phyloP scores from a whole-genome alignment of 306 rosid genomes.

The Castanospermum australe region DNA sequence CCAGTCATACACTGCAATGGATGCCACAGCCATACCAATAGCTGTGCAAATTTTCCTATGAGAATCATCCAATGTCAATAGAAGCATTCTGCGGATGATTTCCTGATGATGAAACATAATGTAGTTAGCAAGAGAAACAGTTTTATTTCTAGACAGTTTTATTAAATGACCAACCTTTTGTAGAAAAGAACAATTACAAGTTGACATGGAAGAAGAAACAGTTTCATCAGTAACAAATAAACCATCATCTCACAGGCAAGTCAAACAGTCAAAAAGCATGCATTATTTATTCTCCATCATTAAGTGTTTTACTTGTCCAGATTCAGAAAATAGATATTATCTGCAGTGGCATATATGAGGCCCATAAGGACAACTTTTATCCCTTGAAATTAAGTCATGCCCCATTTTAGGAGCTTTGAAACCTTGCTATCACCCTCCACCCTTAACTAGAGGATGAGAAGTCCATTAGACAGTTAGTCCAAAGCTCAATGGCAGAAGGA shows the following conservation, averaged over 20 bases:
- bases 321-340: conserved; percentile 1
- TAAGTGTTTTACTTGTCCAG: not conserved
- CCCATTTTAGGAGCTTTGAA: not conserved
- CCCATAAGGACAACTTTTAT: not conserved
- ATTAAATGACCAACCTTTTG: not conserved
- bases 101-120: conserved; percentile 49
- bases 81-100: conserved; percentile 63
- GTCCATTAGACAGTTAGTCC: not conserved
- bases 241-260: conserved; percentile 13
- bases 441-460: conserved; percentile 1
- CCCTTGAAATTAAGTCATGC: not conserved
- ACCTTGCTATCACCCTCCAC: not conserved
- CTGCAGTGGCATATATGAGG: not conserved
- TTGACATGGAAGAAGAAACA: conserved; percentile 6
- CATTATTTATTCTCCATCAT: not conserved
- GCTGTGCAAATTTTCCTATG: conserved; percentile 93
- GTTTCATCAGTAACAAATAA: conserved; percentile 1
- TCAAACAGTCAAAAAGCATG: conserved; percentile 6
- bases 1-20: conserved; percentile 90
- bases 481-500: not conserved
- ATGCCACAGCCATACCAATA: conserved; percentile 91
- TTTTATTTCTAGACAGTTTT: not conserved
- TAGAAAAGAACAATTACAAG: conserved; percentile 1
- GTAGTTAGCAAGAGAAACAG: conserved; percentile 20
- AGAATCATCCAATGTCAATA: conserved; percentile 80